Evolutionary conservation across 73 alveolate species (phyloP), one percentile per base, ranked within the genome.

Genomic region (Loxodes magnus): DNA sequence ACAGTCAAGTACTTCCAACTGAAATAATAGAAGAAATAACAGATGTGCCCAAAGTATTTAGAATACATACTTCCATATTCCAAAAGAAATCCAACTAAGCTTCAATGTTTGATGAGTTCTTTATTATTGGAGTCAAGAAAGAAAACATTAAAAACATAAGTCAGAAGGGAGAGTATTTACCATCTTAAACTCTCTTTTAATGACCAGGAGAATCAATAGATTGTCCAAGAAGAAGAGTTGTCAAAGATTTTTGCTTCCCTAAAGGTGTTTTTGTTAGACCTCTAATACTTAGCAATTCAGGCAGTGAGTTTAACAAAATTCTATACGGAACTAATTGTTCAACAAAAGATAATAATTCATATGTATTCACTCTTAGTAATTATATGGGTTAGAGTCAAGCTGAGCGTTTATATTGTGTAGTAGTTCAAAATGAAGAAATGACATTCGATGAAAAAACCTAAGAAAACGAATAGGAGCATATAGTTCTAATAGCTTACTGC

Each of bases 231-330:
- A 25, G 9, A 12, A 7, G 17, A 1, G 59, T 46, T 25, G n/a
- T 46, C 1, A 20, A 9, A 14, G 59, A 46, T 24, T 46, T 46
- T 25, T 46, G 59, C 17, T 46, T 46, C 17, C 59, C 59, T 25
- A 41, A 37, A 46, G 59, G 59, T 2, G 27, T 46, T 0, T 24
- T 9, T 1, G 59, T 19, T 17, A 16, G 59, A 10, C 50, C 22
- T 16, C 39, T 46, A 1, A 9, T 46, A 19, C 15, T 46, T 12
- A n/a, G 43, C 27, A 24, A 46, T 1, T 46, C 59, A 0, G 59
- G 53, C 5, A 12, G 35, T 1, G 59, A 9, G 17, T 41, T 46
- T 16, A 46, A 46, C 26, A 37, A 24, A 9, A 16, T 46, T 14
- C 7, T 46, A 1, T 46, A 10, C 39, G 59, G 59, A 1, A 37